A percentile compares a stretch with the other conserved stretches of the same genome.
These are phyloP conservation scores for Martensiomyces pterosporus DNA, from an alignment of 192 early-diverging fungal species.

Conservation along the genomic window DNA sequence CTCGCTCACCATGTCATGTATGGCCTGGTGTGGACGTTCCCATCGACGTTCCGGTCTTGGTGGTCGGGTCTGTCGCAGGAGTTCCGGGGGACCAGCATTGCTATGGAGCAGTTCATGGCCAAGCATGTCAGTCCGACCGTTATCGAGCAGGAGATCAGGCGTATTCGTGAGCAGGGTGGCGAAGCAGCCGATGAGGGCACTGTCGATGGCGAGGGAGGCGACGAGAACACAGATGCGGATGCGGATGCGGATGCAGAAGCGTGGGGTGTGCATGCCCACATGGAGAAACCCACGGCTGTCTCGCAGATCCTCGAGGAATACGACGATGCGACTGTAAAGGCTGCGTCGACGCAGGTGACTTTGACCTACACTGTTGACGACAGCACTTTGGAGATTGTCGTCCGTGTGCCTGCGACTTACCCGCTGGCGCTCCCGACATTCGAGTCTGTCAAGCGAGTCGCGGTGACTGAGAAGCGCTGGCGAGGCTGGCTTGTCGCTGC, in stretches of 20 bases:
- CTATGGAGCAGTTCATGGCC: slow-evolving; percentile 31
- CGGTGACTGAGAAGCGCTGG: slow-evolving; percentile 53
- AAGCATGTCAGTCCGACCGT: slow-evolving; percentile 12
- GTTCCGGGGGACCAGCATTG: slow-evolving; percentile 15
- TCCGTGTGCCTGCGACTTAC: slow-evolving; percentile 43
- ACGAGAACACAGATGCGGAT: no score
- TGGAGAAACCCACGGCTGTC: slow-evolving; percentile 8
- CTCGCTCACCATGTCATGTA: slow-evolving; percentile 25
- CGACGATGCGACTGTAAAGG: slow-evolving; percentile 26
- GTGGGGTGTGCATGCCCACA: background rate
- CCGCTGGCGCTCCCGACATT: slow-evolving; percentile 37
- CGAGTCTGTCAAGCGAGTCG: slow-evolving; percentile 39
- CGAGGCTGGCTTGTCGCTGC: slow-evolving; percentile 48
- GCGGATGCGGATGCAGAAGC: background rate
- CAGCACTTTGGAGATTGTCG: slow-evolving; percentile 46
- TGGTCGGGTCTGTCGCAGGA: slow-evolving; percentile 35
- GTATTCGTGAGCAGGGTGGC: slow-evolving; percentile 16
- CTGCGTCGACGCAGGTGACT: slow-evolving; percentile 15
- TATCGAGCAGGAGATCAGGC: slow-evolving; percentile 13
- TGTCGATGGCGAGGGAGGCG: no score
- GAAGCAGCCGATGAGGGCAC: background rate
- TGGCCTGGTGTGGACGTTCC: slow-evolving; percentile 20
- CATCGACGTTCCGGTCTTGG: slow-evolving; percentile 38
- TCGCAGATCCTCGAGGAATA: slow-evolving; percentile 32
- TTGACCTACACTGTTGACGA: slow-evolving; percentile 45